Base-by-base conservation (phyloP, 495 filamentous ascomycete genomes). In the Bathelium albidoporum region DNA sequence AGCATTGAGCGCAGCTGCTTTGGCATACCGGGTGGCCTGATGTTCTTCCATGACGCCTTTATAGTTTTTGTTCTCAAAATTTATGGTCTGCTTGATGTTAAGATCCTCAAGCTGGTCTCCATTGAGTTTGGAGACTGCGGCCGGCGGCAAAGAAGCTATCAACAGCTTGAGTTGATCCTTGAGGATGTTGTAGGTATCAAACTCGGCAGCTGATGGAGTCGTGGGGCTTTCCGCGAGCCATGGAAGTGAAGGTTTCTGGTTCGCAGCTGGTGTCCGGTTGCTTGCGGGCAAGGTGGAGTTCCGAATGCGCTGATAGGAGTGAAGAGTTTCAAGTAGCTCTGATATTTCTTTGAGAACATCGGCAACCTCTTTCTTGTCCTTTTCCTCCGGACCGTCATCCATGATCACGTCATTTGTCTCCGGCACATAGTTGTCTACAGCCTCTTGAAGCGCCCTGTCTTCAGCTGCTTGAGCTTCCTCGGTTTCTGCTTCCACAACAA, bases 11-110 rank as follows among this genome's bases (percentile, higher is more conserved):
- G 64, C 60, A 39, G 62, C 62, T 11, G 68, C 59, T 59, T 75
- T 76, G 7, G 70, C 75, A 20, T 69, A 28, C 14, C 70, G 62
- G 1, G 74, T 65, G 0, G 77, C 75, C 64, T 93, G 89, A 67
- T 95, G 91, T 71, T 91, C 89, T 70, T 96, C 91, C 87, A 96
- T 88, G 16, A 86, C 85, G 2, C 92, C 92, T 59, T 79, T 82
- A 66, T 89, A 89, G 69, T 89, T 83, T 44, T 84, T 85, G 28
- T 78, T 84, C 36, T 87, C 83, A 58, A 93, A 69, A 63, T 89
- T 74, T 32, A 96, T 83, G 76, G 86, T 90, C n/a, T 85, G 87
- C 74, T 88, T 92, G 70, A 97, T 84, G 62, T 86, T 88, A 12
- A 97, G 77, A 24, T 89, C 88, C 4, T 83, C 88, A 10, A 96